phyloP scores from a whole-genome alignment of 805 yeast genomes.

The Priceomyces fermenticarens region DNA sequence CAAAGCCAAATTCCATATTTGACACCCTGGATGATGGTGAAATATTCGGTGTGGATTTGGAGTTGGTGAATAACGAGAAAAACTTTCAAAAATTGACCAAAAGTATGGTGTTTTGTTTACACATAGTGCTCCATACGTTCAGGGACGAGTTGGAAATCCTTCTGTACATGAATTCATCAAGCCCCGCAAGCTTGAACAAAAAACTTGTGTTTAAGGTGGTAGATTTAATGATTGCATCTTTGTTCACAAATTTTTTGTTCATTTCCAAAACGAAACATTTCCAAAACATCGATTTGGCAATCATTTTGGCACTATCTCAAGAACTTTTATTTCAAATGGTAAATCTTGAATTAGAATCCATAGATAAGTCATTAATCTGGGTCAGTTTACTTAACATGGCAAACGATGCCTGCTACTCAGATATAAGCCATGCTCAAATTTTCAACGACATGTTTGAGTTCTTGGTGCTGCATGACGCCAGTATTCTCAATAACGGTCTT shows the following conservation, averaged over 20 bases:
- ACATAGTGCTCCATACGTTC: constrained; percentile 7
- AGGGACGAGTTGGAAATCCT: constrained; percentile 15
- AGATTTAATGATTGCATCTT: constrained; percentile 15
- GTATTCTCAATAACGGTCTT: constrained; percentile 13
- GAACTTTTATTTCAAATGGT: constrained; percentile 9
- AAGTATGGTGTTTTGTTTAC: constrained; percentile 8
- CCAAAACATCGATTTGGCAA: not conserved
- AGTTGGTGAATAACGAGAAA: not conserved
- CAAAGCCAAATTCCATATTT: constrained; percentile 22
- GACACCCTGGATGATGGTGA: constrained; percentile 5
- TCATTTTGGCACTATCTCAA: constrained; percentile 4
- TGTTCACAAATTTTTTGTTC: constrained; percentile 12
- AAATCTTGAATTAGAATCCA: constrained; percentile 5
- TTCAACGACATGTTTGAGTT: constrained; percentile 18
- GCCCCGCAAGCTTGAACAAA: constrained; percentile 7
- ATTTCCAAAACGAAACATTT: constrained; percentile 4
- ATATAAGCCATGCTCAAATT: constrained; percentile 16
- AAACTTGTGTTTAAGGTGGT: constrained; percentile 11
- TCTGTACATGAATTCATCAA: constrained; percentile 4
- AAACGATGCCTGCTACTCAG: constrained; percentile 28
- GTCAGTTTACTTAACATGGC: constrained; percentile 25
- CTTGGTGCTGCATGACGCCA: constrained; percentile 10
- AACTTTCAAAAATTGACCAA: constrained; percentile 6
- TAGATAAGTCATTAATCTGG: constrained; percentile 21
- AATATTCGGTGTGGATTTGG: constrained; percentile 4